These are phyloP conservation scores for Aquilaria malaccensis DNA, from an alignment of 345 rosid genomes.

Conservation along the genomic window DNA sequence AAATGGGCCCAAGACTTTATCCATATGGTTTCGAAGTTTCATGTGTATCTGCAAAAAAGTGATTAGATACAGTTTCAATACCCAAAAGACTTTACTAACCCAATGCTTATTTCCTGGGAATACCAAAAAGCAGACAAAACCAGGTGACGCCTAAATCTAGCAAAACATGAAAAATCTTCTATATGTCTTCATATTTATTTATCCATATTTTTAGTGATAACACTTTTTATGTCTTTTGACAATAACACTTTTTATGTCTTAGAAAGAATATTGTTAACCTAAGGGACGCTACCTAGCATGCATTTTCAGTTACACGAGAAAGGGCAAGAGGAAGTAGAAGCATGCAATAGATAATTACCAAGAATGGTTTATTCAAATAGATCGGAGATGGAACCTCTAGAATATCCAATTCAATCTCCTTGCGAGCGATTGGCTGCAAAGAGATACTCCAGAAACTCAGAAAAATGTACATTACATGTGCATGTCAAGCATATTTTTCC, in stretches of 20 bases:
- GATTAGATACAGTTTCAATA: constrained; percentile 17
- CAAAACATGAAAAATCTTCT: too few species aligned
- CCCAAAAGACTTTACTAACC: constrained; percentile 1
- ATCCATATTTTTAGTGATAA: too few species aligned
- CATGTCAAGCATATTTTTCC: neutral
- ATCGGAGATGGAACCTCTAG: constrained; percentile 52
- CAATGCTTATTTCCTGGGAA: too few species aligned
- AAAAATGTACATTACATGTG: neutral
- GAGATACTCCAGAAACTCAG: constrained; percentile 13
- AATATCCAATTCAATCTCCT: constrained; percentile 69
- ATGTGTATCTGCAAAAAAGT: constrained; percentile 45
- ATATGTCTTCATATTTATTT: too few species aligned
- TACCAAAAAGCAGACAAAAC: too few species aligned
- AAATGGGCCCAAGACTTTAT: constrained; percentile 72
- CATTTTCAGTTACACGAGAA: too few species aligned
- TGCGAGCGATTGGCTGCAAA: constrained; percentile 53
- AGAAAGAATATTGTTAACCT: too few species aligned
- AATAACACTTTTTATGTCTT: too few species aligned
- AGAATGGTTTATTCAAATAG: constrained; percentile 61
- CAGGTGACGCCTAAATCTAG: too few species aligned
- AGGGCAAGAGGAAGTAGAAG: too few species aligned
- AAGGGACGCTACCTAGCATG: too few species aligned
- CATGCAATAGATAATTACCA: constrained; percentile 28
- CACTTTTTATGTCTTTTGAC: too few species aligned
- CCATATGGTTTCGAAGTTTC: constrained; percentile 72